Evolutionary conservation across 352 stramenopile genomes (phyloP).

Genomic region (Globisporangium cystogenes): DNA sequence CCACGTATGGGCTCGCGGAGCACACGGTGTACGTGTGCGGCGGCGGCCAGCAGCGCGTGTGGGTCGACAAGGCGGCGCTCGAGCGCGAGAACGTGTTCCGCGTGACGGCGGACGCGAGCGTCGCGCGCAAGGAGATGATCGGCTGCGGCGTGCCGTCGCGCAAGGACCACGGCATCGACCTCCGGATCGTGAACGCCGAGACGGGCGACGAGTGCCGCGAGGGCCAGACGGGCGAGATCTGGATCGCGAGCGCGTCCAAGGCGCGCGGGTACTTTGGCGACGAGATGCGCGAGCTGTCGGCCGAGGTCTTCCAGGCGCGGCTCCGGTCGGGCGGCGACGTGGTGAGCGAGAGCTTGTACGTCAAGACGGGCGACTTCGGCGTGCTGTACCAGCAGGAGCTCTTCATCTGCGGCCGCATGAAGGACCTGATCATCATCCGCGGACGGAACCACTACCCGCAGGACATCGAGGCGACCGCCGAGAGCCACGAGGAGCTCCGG

Average conservation of each 20-base stretch:
- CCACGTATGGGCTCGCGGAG: conserved; percentile 99
- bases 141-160: conserved; percentile 90
- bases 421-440: conserved; percentile 99
- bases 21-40: conserved; percentile 98
- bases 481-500: conserved; percentile 77
- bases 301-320: conserved; percentile 86
- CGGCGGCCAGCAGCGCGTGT: conserved; percentile 84
- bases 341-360: conserved; percentile 46
- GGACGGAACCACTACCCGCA: conserved; percentile 99
- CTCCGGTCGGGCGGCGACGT: conserved; percentile 28
- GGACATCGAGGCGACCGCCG: conserved; percentile 95
- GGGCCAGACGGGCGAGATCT: conserved; percentile 83
- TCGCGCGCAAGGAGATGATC: conserved; percentile 82
- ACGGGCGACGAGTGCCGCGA: conserved; percentile 30
- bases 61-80: conserved; percentile 87
- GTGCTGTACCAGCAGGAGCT: conserved; percentile 95
- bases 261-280: conserved; percentile 91
- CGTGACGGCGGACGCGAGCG: conserved; percentile 15
- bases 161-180: conserved; percentile 85
- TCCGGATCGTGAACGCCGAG: conserved; percentile 93
- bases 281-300: conserved; percentile 71
- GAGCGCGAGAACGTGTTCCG: conserved; percentile 74
- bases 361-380: conserved; percentile 96
- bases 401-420: conserved; percentile 98
- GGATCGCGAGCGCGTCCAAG: conserved; percentile 88